phyloP scores from a whole-genome alignment of 768 basidiomycete species.

The Strobilomyces confusus region DNA sequence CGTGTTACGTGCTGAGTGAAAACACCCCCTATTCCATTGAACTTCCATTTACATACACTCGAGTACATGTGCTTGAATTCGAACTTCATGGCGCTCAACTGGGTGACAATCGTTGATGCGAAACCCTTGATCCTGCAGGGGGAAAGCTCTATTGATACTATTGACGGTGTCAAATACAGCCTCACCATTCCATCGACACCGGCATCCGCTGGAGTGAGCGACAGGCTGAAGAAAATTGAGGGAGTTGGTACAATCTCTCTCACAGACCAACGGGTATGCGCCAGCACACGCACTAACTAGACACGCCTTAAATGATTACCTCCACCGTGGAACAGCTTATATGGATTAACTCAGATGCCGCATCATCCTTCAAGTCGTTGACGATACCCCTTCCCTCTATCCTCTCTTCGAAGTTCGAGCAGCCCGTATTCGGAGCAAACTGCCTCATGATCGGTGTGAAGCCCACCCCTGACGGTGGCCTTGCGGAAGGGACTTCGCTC shows the following conservation, averaged over 20 bases:
- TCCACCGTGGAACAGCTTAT: conserved; percentile 48
- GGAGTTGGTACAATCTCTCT: conserved; percentile 56
- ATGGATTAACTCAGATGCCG: conserved; percentile 43
- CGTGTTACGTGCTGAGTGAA: no score
- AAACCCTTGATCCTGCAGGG: conserved; percentile 60
- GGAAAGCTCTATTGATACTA: conserved; percentile 54
- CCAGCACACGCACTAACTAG: background rate
- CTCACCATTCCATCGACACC: conserved; percentile 55
- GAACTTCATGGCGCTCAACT: conserved; percentile 69
- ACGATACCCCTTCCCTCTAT: conserved; percentile 61
- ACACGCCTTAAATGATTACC: conserved; percentile 3
- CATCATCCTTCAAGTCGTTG: conserved; percentile 38
- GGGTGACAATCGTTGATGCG: conserved; percentile 59
- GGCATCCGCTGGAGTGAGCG: conserved; percentile 48
- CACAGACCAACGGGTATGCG: conserved; percentile 69
- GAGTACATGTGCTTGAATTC: background rate
- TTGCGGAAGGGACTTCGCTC: conserved; percentile 57
- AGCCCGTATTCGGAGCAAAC: conserved; percentile 70
- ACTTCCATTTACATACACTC: background rate
- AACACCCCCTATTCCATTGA: background rate
- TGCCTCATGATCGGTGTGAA: conserved; percentile 62
- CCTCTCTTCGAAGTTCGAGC: conserved; percentile 67
- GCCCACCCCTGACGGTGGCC: conserved; percentile 63
- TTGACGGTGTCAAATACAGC: conserved; percentile 57
- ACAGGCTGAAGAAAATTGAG: conserved; percentile 54